phyloP scores from a whole-genome alignment of 1,139 yeast genomes.

The Suhomyces bribrorum region DNA sequence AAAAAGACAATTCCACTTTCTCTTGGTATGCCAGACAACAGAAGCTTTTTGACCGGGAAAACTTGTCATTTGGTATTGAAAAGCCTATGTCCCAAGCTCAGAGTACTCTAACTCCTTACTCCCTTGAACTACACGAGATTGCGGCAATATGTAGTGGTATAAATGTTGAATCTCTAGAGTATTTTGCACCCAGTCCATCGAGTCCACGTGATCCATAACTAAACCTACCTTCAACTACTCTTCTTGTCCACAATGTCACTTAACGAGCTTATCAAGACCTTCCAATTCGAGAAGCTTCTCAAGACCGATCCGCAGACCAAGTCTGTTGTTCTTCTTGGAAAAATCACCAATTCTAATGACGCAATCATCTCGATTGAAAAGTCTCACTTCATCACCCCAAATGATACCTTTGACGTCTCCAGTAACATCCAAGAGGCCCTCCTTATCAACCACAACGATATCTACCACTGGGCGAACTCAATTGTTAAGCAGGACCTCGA shows the following conservation, averaged over 20 bases:
- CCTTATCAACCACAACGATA: slow-evolving; percentile 69
- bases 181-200: not conserved
- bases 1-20: too few relatives aligned
- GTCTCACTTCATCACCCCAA: slow-evolving; percentile 52
- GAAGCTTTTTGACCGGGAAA: too few relatives aligned
- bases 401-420: slow-evolving; percentile 17
- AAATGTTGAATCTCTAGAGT: not conserved
- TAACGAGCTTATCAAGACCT: slow-evolving; percentile 31
- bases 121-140: too few relatives aligned
- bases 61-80: too few relatives aligned
- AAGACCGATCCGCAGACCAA: slow-evolving; percentile 67
- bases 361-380: slow-evolving; percentile 81
- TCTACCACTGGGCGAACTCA: slow-evolving; percentile 78
- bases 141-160: not conserved
- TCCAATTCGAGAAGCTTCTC: slow-evolving; percentile 45
- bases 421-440: slow-evolving; percentile 35
- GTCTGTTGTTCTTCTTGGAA: slow-evolving; percentile 63
- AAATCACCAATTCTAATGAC: slow-evolving; percentile 47
- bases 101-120: too few relatives aligned
- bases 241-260: slow-evolving; percentile 2
- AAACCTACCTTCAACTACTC: not conserved
- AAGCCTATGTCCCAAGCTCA: too few relatives aligned
- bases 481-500: slow-evolving; percentile 50
- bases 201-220: not conserved
- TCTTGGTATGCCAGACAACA: too few relatives aligned